Base-by-base conservation (phyloP, 2,329 filamentous ascomycete species). In the Lasiodiplodia hormozganensis region DNA sequence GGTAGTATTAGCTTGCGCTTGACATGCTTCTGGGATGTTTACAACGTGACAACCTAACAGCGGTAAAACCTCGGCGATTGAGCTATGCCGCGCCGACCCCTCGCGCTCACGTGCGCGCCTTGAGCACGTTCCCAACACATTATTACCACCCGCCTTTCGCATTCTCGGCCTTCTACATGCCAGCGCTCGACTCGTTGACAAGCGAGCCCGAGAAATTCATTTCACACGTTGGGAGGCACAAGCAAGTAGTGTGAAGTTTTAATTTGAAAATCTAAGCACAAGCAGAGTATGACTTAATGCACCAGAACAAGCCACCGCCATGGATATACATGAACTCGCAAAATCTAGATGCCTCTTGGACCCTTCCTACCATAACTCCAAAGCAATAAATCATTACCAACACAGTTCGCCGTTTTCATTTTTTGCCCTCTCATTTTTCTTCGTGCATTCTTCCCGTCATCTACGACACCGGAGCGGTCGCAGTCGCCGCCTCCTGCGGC, bases 401-500 rank as follows among this genome's bases (percentile, higher is more conserved):
- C 7, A 31, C 47, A 21, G 52, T 43, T 68, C 66, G 49, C 36
- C 49, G 23, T 62, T 62, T 60, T 38, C 54, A 49, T 21, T 62
- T 53, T 68, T 49, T 21, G 31, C 43, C 18, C 49, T 36, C 43
- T 54, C 56, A n/a, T 68, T 54, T 68, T 49, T 31, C 47, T 23
- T 34, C 38, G 16, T 43, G 36, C 21, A 52, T 52, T 21, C 56
- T 18, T 52, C 4, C 21, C 23, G 11, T 14, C 54, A 43, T 56
- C 56, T 62, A 62, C 36, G 66, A 52, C 31, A 43, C 62, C 62
- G 58, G 21, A 10, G 68, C 62, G 11, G 68, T 38, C 51, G 54
- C 68, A 56, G 62, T 64, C 25, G 65, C 73, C 62, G 74, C 74
- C 11, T 70, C 57, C 68, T 80, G 76, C n/a, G 74, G 75, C 68